Evolutionary conservation across 805 yeast species (phyloP).

Genomic region (Candida coquimbonensis): DNA sequence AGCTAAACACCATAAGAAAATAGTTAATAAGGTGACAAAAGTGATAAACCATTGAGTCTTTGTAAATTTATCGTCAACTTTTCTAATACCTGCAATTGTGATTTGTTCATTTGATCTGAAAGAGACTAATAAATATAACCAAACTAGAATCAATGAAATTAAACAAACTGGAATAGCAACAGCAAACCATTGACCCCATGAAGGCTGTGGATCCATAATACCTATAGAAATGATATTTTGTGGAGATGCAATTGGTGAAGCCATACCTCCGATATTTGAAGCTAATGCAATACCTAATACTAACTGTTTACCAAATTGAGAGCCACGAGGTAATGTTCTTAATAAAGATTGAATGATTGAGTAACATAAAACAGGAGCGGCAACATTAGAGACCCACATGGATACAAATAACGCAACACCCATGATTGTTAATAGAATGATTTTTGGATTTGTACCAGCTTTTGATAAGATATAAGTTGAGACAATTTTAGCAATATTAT

Average conservation of each 20-base stretch:
- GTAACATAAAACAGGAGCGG: slow-evolving; percentile 90
- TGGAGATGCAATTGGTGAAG: slow-evolving; percentile 95
- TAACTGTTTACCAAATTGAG: slow-evolving; percentile 74
- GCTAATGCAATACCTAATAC: slow-evolving; percentile 91
- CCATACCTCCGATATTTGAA: slow-evolving; percentile 93
- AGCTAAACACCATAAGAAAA: slow-evolving; percentile 84
- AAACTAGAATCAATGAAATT: slow-evolving; percentile 56
- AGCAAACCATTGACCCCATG: slow-evolving; percentile 93
- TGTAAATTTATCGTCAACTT: slow-evolving; percentile 61
- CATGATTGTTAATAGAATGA: slow-evolving; percentile 76
- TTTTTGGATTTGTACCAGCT: slow-evolving; percentile 82
- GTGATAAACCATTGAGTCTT: slow-evolving; percentile 70
- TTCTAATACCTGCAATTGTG: slow-evolving; percentile 40
- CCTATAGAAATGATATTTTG: slow-evolving; percentile 90
- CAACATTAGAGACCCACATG: slow-evolving; percentile 96
- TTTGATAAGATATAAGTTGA: slow-evolving; percentile 75
- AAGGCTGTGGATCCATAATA: slow-evolving; percentile 73
- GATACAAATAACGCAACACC: slow-evolving; percentile 76
- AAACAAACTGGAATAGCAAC: slow-evolving; percentile 76
- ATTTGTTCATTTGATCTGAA: slow-evolving; percentile 48
- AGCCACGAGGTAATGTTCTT: slow-evolving; percentile 73
- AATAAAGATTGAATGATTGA: slow-evolving; percentile 88
- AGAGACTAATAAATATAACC: slow-evolving; percentile 64
- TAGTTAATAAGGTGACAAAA: slow-evolving; percentile 61
- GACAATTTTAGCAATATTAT: slow-evolving; percentile 77